These are phyloP conservation scores for Aegilops sharonensis DNA, from an alignment of 176 grass and related monocot genomes.

Conservation along the genomic window DNA sequence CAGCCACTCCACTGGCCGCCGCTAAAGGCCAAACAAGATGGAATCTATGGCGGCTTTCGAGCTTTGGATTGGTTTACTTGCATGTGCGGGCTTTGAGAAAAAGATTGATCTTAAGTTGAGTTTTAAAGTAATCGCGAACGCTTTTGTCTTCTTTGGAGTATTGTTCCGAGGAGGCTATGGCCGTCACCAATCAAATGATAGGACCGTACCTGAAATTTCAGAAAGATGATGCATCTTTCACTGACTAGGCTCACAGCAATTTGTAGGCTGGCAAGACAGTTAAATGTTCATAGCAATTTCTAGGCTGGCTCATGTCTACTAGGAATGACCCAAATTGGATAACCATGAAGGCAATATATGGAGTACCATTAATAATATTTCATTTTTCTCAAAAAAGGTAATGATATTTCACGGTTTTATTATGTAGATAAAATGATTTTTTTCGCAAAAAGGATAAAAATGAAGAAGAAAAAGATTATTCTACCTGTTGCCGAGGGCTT, in stretches of 20 bases:
- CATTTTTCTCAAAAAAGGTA: too few species aligned
- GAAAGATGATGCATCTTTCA: constrained; percentile 32
- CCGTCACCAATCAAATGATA: constrained; percentile 36
- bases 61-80: constrained; percentile 27
- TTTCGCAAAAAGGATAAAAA: neutral
- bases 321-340: neutral
- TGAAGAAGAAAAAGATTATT: too few species aligned
- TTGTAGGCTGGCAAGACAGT: too few species aligned
- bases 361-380: neutral
- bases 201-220: constrained; percentile 31
- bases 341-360: neutral
- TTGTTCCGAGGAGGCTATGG: constrained; percentile 38
- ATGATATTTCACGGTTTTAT: neutral
- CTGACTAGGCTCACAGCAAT: neutral
- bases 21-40: constrained; percentile 49
- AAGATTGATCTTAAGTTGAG: neutral
- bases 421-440: neutral
- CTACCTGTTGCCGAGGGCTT: constrained; percentile 49
- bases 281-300: neutral
- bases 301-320: neutral
- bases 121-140: constrained; percentile 24
- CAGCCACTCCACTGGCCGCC: constrained; percentile 8
- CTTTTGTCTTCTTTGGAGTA: constrained; percentile 43
- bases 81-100: constrained; percentile 18
- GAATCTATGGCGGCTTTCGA: constrained; percentile 49